phyloP scores from a whole-genome alignment of 1,284 basidiomycete species.

The Stereum hirsutum region DNA sequence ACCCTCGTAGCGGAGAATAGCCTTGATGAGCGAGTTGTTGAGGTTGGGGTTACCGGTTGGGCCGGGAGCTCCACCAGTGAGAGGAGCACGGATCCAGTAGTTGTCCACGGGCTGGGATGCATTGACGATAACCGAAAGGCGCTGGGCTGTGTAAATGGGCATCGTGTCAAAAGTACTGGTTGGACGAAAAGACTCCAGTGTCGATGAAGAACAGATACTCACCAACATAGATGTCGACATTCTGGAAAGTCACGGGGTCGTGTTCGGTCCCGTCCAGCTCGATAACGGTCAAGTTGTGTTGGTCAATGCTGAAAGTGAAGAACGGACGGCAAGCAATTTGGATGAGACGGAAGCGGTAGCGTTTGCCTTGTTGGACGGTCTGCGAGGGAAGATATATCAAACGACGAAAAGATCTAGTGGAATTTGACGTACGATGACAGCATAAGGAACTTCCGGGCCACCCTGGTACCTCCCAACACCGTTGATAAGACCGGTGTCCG shows the following conservation, averaged over 20 bases:
- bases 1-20: not conserved
- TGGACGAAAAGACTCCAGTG: not conserved
- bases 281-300: constrained; percentile 34
- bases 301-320: constrained; percentile 32
- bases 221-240: constrained; percentile 25
- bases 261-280: constrained; percentile 38
- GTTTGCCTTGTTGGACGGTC: not conserved
- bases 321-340: constrained; percentile 22
- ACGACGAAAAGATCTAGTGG: constrained; percentile 18
- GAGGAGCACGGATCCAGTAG: constrained; percentile 24
- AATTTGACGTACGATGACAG: constrained; percentile 24
- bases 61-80: not conserved
- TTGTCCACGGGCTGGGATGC: constrained; percentile 25
- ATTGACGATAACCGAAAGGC: constrained; percentile 26
- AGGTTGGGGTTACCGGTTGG: not conserved
- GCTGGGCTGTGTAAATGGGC: constrained; percentile 27
- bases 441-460: constrained; percentile 22
- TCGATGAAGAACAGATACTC: not conserved
- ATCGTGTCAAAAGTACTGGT: not conserved
- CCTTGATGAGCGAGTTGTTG: not conserved
- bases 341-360: constrained; percentile 29
- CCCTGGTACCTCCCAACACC: constrained; percentile 30
- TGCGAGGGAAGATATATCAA: not conserved
- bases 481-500: constrained; percentile 35
- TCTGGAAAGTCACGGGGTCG: constrained; percentile 29